A percentile compares a stretch with the other conserved stretches of the same genome.
phyloP scores from a whole-genome alignment of 495 filamentous ascomycete genomes.

The Articulospora tetracladia region DNA sequence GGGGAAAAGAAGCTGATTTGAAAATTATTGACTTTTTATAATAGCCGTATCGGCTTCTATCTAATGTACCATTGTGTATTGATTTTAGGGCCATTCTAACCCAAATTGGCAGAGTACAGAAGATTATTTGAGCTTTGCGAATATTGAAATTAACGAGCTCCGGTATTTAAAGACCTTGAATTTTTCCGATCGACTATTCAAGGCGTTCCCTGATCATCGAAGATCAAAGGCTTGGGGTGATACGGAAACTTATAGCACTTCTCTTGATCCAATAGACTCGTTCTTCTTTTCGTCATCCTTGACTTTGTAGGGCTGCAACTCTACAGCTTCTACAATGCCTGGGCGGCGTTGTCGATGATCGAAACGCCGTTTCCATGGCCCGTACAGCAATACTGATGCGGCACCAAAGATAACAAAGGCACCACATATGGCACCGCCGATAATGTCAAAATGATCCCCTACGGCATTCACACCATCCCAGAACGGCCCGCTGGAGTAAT shows the following conservation, averaged over 20 bases:
- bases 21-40: too few relatives aligned
- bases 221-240: too few relatives aligned
- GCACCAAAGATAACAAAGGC: conserved; percentile 75
- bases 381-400: conserved; percentile 67
- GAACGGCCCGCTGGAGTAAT: conserved; percentile 72
- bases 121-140: too few relatives aligned
- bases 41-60: too few relatives aligned
- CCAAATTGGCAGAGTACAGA: too few relatives aligned
- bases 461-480: conserved; percentile 80
- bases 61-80: too few relatives aligned
- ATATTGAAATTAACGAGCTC: too few relatives aligned
- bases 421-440: conserved; percentile 81
- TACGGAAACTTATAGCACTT: neutral
- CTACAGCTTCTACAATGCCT: neutral
- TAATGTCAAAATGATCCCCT: conserved; percentile 80
- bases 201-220: too few relatives aligned
- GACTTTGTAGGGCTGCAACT: neutral
- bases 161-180: too few relatives aligned
- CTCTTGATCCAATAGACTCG: neutral
- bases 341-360: neutral
- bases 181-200: too few relatives aligned
- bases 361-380: conserved; percentile 61
- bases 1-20: too few relatives aligned
- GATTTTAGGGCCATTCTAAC: too few relatives aligned
- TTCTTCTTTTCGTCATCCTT: conserved; percentile 2